A percentile compares a stretch with the other conserved stretches of the same genome.
Conservation (phyloP, 352 stramenopile species). For the Pythium plurisporium region DNA sequence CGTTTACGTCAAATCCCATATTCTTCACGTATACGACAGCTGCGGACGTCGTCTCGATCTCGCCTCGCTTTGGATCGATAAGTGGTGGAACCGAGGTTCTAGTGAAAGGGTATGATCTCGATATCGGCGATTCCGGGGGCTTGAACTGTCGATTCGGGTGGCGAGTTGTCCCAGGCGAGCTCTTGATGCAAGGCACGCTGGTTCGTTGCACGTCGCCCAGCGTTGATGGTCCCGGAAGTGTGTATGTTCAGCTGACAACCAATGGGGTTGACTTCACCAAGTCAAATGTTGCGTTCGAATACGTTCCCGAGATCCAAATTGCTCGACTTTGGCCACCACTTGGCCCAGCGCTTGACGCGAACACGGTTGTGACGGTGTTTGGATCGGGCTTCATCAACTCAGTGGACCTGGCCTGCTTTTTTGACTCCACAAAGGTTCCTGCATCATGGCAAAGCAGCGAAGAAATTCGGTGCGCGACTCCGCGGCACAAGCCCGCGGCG, state of each 20-base stretch:
- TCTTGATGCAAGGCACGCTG: slow-evolving; percentile 26
- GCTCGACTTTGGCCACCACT: slow-evolving; percentile 42
- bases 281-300: slow-evolving; percentile 43
- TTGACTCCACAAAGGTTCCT: slow-evolving; percentile 30
- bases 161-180: slow-evolving; percentile 21
- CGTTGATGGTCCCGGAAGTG: slow-evolving; percentile 17
- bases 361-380: slow-evolving; percentile 58
- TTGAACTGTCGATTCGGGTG: slow-evolving; percentile 50
- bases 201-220: slow-evolving; percentile 47
- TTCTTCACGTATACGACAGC: slow-evolving; percentile 78
- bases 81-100: slow-evolving; percentile 50
- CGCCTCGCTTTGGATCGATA: slow-evolving; percentile 42
- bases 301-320: slow-evolving; percentile 39
- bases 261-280: slow-evolving; percentile 54
- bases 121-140: slow-evolving; percentile 29
- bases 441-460: slow-evolving; percentile 44
- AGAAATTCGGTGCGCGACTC: slow-evolving; percentile 57
- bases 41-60: slow-evolving; percentile 48
- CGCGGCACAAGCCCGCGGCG: slow-evolving; percentile 45
- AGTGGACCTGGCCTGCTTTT: slow-evolving; percentile 48
- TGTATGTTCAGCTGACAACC: slow-evolving; percentile 49
- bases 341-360: slow-evolving; percentile 46
- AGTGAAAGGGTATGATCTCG: slow-evolving; percentile 54
- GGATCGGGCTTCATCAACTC: slow-evolving; percentile 61
- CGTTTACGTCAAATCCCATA: slow-evolving; percentile 52